Base-by-base conservation (phyloP, 345 rosid genomes). In the Eutrema heterophyllum region DNA sequence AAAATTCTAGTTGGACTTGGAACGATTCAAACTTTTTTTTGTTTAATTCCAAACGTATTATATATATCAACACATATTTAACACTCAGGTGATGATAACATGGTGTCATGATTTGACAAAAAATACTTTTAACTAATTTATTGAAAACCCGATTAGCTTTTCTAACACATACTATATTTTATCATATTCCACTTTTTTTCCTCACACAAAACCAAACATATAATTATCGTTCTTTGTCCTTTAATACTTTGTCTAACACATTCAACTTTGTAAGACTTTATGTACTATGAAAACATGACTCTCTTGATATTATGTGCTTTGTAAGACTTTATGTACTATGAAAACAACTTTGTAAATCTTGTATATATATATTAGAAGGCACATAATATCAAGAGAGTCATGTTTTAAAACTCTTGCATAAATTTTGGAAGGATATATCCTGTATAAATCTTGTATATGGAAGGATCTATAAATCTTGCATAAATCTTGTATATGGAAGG, bases 81-180 rank as follows among this genome's bases (percentile, higher is more conserved):
- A 60, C 2, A 16, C 24, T 16, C 56, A 49, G 67, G 36, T 38
- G 18, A 65, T 9, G 72, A 30, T 38, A 74, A 74, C 67, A 66
- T 65, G 72, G 61, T 74, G 67, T 66, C 72, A 67, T 74, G 36
- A 74, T 58, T 57, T 74, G 61, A 8, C 30, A 43, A 55, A 18
- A 3, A 5, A 14, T 1, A 21, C 65, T 55, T 30, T 73, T 36
- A 36, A 13, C 41, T 65, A 3, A 36, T 35, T 45, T 55, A 64
- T 55, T 64, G 15, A 38, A 49, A 73, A 21, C 71, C 18, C 32
- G 36, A 62, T 11, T 33, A 62, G 53, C 61, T 48, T 43, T 40
- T 61, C 49, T 36, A 8, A 8, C 32, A 52, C 41, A 38, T 8
- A 38, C 24, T 21, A 30, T 30, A 30, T 30, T 30, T 30, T 30